Conservation (phyloP, 2,329 filamentous ascomycete species). For the Calonectria multiphialidica region DNA sequence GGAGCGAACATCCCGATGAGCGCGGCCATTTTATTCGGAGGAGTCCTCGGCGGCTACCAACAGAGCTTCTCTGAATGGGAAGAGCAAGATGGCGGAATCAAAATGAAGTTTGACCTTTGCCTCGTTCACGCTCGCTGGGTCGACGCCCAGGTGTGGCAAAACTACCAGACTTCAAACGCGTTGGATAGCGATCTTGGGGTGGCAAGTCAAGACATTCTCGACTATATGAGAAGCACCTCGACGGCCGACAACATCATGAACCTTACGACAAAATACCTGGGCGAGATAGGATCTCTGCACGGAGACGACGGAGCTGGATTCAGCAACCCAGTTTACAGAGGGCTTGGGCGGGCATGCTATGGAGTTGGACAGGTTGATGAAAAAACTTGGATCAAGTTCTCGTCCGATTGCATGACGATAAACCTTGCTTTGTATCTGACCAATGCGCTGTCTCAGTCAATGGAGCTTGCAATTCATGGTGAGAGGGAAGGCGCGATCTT, state of each 20-base stretch:
- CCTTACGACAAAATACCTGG: neutral
- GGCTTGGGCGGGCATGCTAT: neutral
- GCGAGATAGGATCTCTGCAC: neutral
- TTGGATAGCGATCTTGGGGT: neutral
- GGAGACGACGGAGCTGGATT: neutral
- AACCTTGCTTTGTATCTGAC: neutral
- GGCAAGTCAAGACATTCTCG: neutral
- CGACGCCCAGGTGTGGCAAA: neutral
- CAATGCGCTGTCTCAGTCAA: neutral
- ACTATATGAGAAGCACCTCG: neutral
- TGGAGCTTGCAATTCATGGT: neutral
- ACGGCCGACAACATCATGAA: neutral
- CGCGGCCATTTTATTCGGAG: neutral
- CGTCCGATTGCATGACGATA: neutral
- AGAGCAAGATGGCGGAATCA: neutral
- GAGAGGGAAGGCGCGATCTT: neutral
- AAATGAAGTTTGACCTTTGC: neutral
- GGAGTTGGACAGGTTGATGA: neutral
- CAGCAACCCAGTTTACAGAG: neutral
- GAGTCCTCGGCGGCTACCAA: neutral
- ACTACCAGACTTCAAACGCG: neutral
- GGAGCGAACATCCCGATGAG: neutral
- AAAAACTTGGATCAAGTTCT: neutral
- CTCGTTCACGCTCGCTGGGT: neutral
- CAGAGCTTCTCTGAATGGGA: neutral